Percentiles rank a stretch among this genome's conserved stretches.
These are phyloP conservation scores for Punica granatum DNA, from an alignment of 345 rosid genomes.

Conservation along the genomic window DNA sequence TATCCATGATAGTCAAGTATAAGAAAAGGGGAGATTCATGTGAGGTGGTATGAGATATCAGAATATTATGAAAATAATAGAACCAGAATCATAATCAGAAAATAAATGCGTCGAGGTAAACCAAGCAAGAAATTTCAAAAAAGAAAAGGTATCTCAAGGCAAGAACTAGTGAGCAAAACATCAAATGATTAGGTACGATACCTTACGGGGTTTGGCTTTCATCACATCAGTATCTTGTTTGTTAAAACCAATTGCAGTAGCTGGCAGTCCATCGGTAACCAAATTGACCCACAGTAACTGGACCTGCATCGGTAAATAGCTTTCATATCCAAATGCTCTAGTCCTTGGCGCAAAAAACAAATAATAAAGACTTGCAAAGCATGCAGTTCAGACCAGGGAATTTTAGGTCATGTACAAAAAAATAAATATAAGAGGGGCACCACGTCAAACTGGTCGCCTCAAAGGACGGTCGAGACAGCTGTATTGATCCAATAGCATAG, in stretches of 20 bases:
- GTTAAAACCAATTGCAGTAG: conserved; percentile 98
- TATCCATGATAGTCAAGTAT: neutral
- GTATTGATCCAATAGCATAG: neutral
- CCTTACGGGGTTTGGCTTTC: conserved; percentile 98
- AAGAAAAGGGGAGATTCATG: neutral
- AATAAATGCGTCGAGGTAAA: neutral
- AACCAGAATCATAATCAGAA: neutral
- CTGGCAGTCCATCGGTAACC: conserved; percentile 99
- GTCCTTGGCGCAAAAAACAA: neutral
- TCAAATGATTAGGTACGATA: conserved; percentile 12
- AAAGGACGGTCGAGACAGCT: too few species aligned
- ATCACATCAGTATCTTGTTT: conserved; percentile 96
- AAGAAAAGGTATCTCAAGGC: neutral
- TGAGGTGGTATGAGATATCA: neutral
- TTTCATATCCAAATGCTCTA: neutral
- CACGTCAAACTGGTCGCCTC: too few species aligned
- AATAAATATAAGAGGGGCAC: too few species aligned
- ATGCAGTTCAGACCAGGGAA: neutral
- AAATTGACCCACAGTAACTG: conserved; percentile 98
- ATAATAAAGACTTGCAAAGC: neutral
- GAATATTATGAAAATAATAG: neutral
- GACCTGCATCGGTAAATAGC: conserved; percentile 47
- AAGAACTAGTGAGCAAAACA: neutral
- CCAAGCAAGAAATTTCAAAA: neutral
- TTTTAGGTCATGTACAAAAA: neutral